These are phyloP conservation scores for Basidiobolus meristosporus DNA, from an alignment of 371 early-diverging fungal genomes.

Conservation along the genomic window DNA sequence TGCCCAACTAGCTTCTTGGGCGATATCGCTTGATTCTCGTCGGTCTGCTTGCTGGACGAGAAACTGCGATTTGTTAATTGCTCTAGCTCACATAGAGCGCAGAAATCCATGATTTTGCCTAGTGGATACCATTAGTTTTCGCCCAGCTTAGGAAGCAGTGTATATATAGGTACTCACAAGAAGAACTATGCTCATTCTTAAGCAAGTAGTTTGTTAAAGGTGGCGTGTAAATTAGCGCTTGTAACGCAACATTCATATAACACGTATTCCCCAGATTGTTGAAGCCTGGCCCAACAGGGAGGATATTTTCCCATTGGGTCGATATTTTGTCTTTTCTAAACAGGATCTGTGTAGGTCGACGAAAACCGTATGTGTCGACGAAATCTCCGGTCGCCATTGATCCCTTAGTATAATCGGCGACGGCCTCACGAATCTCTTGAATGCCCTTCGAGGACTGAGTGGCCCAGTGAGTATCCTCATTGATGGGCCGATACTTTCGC, in stretches of 20 bases:
- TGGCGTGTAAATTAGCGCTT: slow-evolving; percentile 79
- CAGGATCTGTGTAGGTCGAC: too few species aligned
- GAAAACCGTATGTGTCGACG: too few species aligned
- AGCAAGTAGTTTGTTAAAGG: slow-evolving; percentile 62
- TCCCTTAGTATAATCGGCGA: too few species aligned
- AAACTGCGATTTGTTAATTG: slow-evolving; percentile 23
- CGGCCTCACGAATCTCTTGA: too few species aligned
- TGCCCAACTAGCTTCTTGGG: slow-evolving; percentile 50
- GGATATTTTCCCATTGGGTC: too few species aligned
- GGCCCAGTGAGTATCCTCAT: too few species aligned
- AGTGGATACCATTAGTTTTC: too few species aligned
- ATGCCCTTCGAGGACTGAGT: too few species aligned
- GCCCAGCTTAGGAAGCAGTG: background rate
- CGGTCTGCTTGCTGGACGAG: slow-evolving; percentile 11
- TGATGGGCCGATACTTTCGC: slow-evolving; percentile 33
- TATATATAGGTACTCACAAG: slow-evolving; percentile 14
- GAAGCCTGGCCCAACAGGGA: slow-evolving; percentile 74
- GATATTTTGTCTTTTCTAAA: too few species aligned
- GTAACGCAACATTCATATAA: too few species aligned
- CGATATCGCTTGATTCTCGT: slow-evolving; percentile 27
- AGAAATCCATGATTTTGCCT: slow-evolving; percentile 31
- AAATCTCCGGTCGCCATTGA: too few species aligned
- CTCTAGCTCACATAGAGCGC: slow-evolving; percentile 39
- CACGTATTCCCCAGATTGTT: slow-evolving; percentile 90
- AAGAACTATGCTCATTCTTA: slow-evolving; percentile 20